These are phyloP conservation scores for Lithocarpus polystachyus DNA, from an alignment of 306 rosid species.

Conservation along the genomic window DNA sequence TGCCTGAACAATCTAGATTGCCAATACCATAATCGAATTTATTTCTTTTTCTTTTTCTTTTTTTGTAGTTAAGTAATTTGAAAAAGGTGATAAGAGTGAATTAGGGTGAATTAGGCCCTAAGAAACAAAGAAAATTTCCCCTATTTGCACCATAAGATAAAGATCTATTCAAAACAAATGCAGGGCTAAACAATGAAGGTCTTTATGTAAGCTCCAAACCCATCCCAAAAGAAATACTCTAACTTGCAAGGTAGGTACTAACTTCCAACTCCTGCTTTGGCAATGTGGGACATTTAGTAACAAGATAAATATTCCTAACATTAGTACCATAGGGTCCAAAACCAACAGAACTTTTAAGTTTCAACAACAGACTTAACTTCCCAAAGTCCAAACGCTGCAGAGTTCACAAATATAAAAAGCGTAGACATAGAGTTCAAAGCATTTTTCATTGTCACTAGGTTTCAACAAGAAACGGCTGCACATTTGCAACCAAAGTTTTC, in stretches of 20 bases:
- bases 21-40: neutral
- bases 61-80: neutral
- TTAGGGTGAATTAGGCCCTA: no score
- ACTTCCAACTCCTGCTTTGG: no score
- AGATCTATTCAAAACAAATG: no score
- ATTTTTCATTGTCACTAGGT: slow-evolving; percentile 20
- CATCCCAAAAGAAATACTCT: neutral
- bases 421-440: neutral
- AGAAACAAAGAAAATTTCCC: no score
- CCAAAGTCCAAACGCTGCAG: neutral
- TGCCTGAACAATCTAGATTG: neutral
- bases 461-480: slow-evolving; percentile 22
- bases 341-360: neutral
- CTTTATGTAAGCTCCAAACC: neutral
- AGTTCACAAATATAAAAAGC: slow-evolving; percentile 1
- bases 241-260: no score
- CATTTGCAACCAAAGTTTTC: slow-evolving; percentile 12
- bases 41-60: neutral
- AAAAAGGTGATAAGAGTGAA: no score
- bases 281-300: neutral
- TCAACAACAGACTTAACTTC: neutral
- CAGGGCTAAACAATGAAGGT: no score
- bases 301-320: neutral
- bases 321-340: neutral
- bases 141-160: no score